phyloP scores from a whole-genome alignment of 129 eudicot genomes.

The Pittosporum tobira region DNA sequence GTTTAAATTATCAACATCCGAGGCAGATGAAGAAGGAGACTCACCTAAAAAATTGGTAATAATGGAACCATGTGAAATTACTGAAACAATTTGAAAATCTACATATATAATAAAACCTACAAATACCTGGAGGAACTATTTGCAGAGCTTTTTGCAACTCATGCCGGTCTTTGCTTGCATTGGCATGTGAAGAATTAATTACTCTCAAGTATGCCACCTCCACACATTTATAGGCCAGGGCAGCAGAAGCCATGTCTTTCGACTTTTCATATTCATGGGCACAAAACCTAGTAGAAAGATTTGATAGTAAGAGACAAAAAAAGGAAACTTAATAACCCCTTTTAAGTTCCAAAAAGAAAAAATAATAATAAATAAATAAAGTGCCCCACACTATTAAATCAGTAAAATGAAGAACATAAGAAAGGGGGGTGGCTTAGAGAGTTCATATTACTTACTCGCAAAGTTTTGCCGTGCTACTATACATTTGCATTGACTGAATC shows the following conservation, averaged over 20 bases:
- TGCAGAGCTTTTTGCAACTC: constrained; percentile 78
- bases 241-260: constrained; percentile 81
- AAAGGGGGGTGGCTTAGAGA: background rate
- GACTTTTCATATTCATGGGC: constrained; percentile 88
- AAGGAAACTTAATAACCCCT: constrained; percentile 5
- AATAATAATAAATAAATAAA: background rate
- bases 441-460: constrained; percentile 62
- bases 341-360: background rate
- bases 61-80: constrained; percentile 12
- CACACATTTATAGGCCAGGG: constrained; percentile 94
- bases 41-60: constrained; percentile 44
- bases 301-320: background rate
- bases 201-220: constrained; percentile 93
- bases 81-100: background rate
- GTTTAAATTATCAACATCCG: constrained; percentile 90
- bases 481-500: constrained; percentile 59
- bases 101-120: background rate
- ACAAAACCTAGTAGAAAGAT: constrained; percentile 52
- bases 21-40: constrained; percentile 95
- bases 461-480: constrained; percentile 80
- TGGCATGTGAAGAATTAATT: constrained; percentile 51
- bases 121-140: constrained; percentile 64
- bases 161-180: constrained; percentile 56
- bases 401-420: background rate
- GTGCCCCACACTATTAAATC: background rate